Evolutionary conservation across 2,329 filamentous ascomycete genomes (phyloP).

Genomic region (Hyphodiscus sp.): DNA sequence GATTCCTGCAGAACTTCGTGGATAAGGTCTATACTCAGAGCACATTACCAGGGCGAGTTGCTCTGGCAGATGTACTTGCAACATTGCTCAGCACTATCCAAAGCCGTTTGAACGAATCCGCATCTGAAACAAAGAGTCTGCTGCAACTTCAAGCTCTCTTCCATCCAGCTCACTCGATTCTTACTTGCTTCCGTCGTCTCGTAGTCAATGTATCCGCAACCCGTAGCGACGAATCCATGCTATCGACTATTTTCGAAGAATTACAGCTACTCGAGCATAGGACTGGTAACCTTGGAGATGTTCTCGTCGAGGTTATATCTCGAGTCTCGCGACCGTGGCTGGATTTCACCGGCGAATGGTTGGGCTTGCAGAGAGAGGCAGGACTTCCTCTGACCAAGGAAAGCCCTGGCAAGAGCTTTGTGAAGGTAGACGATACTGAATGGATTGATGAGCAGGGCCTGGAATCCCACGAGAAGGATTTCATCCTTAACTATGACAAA

Average conservation of each 20-base stretch:
- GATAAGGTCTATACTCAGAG: constrained; percentile 24
- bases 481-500: constrained; percentile 53
- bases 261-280: constrained; percentile 59
- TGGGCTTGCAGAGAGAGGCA: constrained; percentile 58
- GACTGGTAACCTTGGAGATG: constrained; percentile 52
- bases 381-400: constrained; percentile 46
- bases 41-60: constrained; percentile 26
- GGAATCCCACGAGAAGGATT: constrained; percentile 52
- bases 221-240: constrained; percentile 51
- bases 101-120: constrained; percentile 22
- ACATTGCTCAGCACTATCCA: constrained; percentile 30
- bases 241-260: constrained; percentile 56
- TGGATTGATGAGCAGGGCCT: constrained; percentile 54
- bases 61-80: constrained; percentile 33
- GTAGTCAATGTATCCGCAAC: constrained; percentile 24
- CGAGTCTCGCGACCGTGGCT: constrained; percentile 61
- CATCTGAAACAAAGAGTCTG: constrained; percentile 23
- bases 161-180: constrained; percentile 24
- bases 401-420: constrained; percentile 47
- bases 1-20: constrained; percentile 25
- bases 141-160: constrained; percentile 30
- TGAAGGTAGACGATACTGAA: constrained; percentile 48
- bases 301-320: constrained; percentile 61
- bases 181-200: constrained; percentile 28
- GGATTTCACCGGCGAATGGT: constrained; percentile 64